phyloP scores from a whole-genome alignment of 1,139 yeast genomes.

The Candida tetrigidarum region DNA sequence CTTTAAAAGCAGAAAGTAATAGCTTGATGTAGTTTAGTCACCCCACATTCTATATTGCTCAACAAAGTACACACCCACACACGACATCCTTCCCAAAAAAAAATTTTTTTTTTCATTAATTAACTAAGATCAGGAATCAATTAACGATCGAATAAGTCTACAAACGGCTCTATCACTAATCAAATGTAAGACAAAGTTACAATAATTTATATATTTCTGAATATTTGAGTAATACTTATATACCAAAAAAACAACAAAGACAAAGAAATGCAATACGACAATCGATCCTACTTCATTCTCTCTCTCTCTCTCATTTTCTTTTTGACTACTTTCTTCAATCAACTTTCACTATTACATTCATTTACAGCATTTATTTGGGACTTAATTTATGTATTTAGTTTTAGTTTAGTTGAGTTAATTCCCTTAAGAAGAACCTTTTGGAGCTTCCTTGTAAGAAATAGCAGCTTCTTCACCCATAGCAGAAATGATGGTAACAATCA shows the following conservation, averaged over 20 bases:
- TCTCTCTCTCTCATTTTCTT: background rate
- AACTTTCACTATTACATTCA: too few species aligned
- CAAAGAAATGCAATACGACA: too few species aligned
- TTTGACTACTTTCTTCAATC: too few species aligned
- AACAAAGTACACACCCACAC: too few species aligned
- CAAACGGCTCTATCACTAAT: too few species aligned
- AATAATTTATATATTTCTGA: conserved; percentile 1
- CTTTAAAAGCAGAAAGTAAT: too few species aligned
- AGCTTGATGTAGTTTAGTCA: background rate
- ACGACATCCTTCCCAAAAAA: conserved; percentile 1
- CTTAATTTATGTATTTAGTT: background rate
- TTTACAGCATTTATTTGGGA: background rate
- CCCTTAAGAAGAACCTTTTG: conserved; percentile 51
- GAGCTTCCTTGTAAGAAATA: conserved; percentile 97
- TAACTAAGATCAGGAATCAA: too few species aligned
- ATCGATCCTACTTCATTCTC: background rate
- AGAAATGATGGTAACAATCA: conserved; percentile 91
- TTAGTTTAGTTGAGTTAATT: too few species aligned
- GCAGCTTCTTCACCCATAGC: conserved; percentile 99
- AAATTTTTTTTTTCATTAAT: background rate
- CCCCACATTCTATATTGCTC: too few species aligned
- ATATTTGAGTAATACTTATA: background rate
- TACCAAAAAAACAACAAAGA: background rate
- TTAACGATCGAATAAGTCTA: too few species aligned
- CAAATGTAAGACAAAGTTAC: background rate